These are phyloP conservation scores for Raphanus raphanistrum DNA, from an alignment of 345 rosid species.

Conservation along the genomic window DNA sequence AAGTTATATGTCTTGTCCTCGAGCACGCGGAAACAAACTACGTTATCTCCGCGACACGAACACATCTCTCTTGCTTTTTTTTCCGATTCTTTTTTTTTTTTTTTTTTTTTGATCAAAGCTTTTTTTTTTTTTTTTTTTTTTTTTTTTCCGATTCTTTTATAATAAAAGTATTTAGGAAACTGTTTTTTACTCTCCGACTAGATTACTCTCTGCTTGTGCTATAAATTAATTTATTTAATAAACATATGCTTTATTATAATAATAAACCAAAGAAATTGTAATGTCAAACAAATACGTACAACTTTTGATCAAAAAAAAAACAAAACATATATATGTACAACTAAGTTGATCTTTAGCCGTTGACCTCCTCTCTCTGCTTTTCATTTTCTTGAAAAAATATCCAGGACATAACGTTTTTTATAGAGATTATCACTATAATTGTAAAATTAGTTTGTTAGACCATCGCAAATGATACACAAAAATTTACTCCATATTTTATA, in stretches of 20 bases:
- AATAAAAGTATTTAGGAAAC: conserved; percentile 4
- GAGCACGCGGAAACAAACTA: conserved; percentile 38
- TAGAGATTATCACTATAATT: neutral
- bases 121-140: too few relatives aligned
- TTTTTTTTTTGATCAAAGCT: too few relatives aligned
- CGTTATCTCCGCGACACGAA: conserved; percentile 34
- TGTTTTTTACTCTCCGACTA: conserved; percentile 16
- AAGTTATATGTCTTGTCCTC: conserved; percentile 6
- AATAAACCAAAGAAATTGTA: neutral
- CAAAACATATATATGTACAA: neutral
- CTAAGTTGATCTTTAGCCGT: conserved; percentile 19
- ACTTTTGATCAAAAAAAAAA: neutral
- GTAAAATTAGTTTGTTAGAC: too few relatives aligned
- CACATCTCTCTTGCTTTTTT: conserved; percentile 8
- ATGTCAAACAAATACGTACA: neutral
- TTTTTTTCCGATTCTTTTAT: neutral
- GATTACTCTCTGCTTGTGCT: conserved; percentile 12
- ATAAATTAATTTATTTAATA: neutral
- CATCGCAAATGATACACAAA: too few relatives aligned
- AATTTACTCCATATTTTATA: too few relatives aligned
- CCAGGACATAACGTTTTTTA: neutral
- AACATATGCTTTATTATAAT: neutral
- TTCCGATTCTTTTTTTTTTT: neutral
- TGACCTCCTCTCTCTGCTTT: neutral
- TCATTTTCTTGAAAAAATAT: neutral